phyloP scores from a whole-genome alignment of 768 basidiomycete genomes.

The Mycena floridula region DNA sequence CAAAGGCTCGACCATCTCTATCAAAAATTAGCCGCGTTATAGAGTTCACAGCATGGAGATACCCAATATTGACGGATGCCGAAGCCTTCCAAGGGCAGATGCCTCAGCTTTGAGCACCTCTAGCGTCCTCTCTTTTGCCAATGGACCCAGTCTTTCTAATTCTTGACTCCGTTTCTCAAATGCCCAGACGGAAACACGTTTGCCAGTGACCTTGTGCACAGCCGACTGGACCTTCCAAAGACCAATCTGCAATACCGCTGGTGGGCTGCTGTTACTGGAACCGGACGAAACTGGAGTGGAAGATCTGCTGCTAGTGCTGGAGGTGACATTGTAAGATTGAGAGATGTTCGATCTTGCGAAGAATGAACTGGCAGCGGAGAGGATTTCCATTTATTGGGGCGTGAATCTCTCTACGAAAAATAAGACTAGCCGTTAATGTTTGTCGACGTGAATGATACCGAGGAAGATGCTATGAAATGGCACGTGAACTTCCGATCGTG shows the following conservation, averaged over 20 bases:
- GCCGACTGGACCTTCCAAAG: conserved; percentile 88
- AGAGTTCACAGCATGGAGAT: conserved; percentile 12
- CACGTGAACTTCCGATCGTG: no score
- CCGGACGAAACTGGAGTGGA: conserved; percentile 34
- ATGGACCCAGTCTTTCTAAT: conserved; percentile 58
- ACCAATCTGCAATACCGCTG: conserved; percentile 65
- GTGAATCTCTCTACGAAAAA: no score
- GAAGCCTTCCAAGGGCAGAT: conserved; percentile 72
- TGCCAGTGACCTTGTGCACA: conserved; percentile 82
- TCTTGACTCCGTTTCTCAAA: conserved; percentile 80
- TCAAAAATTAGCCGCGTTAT: conserved; percentile 5
- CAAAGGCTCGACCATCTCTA: conserved; percentile 96
- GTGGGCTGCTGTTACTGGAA: conserved; percentile 33
- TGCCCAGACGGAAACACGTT: conserved; percentile 89
- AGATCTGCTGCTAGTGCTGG: conserved; percentile 33
- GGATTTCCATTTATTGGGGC: no score
- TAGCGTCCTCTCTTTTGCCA: conserved; percentile 66
- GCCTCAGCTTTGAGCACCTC: conserved; percentile 91
- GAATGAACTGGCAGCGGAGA: conserved; percentile 80
- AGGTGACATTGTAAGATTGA: conserved; percentile 69
- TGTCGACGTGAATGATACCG: no score
- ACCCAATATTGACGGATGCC: conserved; percentile 94
- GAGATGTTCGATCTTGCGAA: conserved; percentile 77
- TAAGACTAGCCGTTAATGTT: no score
- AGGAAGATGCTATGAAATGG: no score